Base-by-base conservation (phyloP, 2,329 filamentous ascomycete genomes). In the Claviceps paspali region DNA sequence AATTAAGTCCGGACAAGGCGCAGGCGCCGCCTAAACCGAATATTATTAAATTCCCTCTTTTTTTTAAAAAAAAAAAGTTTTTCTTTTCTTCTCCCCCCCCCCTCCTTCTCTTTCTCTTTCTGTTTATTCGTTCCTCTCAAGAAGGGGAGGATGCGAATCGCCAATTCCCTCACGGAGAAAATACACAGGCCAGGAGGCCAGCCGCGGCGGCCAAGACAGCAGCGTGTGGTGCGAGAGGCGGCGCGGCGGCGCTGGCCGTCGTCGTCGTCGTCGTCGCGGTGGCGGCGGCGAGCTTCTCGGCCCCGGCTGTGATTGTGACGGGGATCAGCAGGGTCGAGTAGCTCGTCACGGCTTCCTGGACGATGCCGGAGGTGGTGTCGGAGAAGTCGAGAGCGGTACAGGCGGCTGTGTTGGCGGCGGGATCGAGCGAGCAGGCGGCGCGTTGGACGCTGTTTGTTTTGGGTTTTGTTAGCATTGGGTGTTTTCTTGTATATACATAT, bases 241-340 rank as follows among this genome's bases (percentile, higher is more conserved):
- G 45, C 36, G 28, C 43, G 5, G 18, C 21, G 18, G 17, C 34
- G 14, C 23, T 33, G 10, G 36, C 39, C n/a, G 27, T 21, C 10
- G 28, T 35, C 19, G 49, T 32, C 7, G 26, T 33, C 22, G 46
- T 40, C 29, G 41, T 40, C 21, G n/a, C n/a, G n/a, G n/a, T 31
- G 21, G 38, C 21, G 12, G 45, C 36, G 23, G 39, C 36, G 4
- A 63, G 48, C 47, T 60, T 60, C 35, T 61, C 53, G 24, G 51
- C 38, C 4, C 60, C 61, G 12, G 54, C 56, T 14, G 60, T 61
- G 36, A 63, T 43, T 24, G 56, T 58, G 18, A 62, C 52, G 38
- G 57, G 50, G 10, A 45, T 23, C 28, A 52, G 42, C 15, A 39
- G 7, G 0, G 37, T 15, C n/a, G 35, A 35, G 40, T 56, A 51